Base-by-base conservation (phyloP, 2,329 filamentous ascomycete genomes). In the Cladobotryum protrusum region DNA sequence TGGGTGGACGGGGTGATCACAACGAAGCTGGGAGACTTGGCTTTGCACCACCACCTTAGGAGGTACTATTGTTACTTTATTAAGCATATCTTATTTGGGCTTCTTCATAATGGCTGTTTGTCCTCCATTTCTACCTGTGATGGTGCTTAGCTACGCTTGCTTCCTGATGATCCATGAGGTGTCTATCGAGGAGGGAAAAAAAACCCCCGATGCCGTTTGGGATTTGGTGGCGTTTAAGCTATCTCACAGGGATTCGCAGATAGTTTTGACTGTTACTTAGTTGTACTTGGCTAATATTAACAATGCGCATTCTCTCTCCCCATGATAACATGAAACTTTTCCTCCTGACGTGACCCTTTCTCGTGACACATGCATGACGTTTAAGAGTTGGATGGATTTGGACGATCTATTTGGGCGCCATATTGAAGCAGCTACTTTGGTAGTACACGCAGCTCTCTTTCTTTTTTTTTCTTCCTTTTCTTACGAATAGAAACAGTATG, bases 51-150 rank as follows among this genome's bases (percentile, higher is more conserved):
- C 8, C 15, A 32, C 17, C 29, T 32, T 14, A n/a, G 42, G 42
- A 44, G 42, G 42, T 44, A 44, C 42, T 44, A n/a, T 24, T 32
- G 42, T 44, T 24, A 24, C 33, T 44, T 44, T n/a, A 18, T n/a
- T 24, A 15, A 14, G 19, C 42, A 44, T 44, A 44, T 44, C 42
- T 44, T 44, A 44, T 18, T 44, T 44, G 20, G 42, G 42, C 32
- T 34, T n/a, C 9, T 44, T 44, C 3, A 44, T 15, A 44, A 9
- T 13, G 19, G 3, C n/a, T 37, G 13, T n/a, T 37, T 37, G 12
- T 37, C 13, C 35, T n/a, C 9, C 35, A 12, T n/a, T 37, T n/a
- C 35, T 37, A n/a, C 17, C n/a, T 37, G 14, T 37, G 35, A n/a
- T 37, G 35, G 35, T 14, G 35, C 5, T 9, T 37, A n/a, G 35